phyloP scores from a whole-genome alignment of 2,329 filamentous ascomycete species.

The Phialophora tarda region DNA sequence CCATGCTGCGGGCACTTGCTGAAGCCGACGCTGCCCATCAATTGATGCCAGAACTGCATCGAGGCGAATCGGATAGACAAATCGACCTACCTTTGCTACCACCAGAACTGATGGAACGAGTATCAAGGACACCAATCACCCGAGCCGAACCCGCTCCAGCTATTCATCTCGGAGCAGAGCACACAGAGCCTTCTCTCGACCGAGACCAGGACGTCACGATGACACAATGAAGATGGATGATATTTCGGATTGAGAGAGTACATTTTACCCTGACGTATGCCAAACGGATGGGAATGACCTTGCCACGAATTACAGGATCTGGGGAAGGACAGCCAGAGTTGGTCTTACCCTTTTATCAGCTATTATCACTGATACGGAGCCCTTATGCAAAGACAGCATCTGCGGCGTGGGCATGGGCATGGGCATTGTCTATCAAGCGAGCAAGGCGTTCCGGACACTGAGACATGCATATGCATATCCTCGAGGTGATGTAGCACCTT shows the following conservation, averaged over 20 bases:
- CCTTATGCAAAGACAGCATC: background rate
- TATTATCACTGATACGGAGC: background rate
- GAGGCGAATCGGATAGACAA: slow-evolving; percentile 21
- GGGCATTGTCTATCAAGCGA: background rate
- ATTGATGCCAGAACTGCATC: slow-evolving; percentile 27
- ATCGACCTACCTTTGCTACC: slow-evolving; percentile 33
- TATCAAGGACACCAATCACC: slow-evolving; percentile 26
- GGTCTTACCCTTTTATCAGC: background rate
- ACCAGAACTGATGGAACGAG: slow-evolving; percentile 34
- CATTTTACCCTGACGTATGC: slow-evolving; percentile 3
- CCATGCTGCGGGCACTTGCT: slow-evolving; percentile 33
- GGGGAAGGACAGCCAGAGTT: background rate
- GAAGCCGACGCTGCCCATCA: slow-evolving; percentile 36
- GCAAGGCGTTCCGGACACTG: background rate
- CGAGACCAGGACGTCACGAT: slow-evolving; percentile 35
- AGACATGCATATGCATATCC: background rate
- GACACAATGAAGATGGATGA: slow-evolving; percentile 33
- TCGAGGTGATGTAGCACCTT: background rate
- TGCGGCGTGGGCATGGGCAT: background rate
- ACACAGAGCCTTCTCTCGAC: slow-evolving; percentile 8
- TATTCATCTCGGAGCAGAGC: slow-evolving; percentile 5
- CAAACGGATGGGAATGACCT: slow-evolving; percentile 8
- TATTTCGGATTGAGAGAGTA: background rate
- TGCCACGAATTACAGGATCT: background rate
- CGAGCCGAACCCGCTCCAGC: slow-evolving; percentile 18